These are phyloP conservation scores for Friedmanniomyces endolithicus DNA, from an alignment of 495 filamentous ascomycete species.

Conservation along the genomic window DNA sequence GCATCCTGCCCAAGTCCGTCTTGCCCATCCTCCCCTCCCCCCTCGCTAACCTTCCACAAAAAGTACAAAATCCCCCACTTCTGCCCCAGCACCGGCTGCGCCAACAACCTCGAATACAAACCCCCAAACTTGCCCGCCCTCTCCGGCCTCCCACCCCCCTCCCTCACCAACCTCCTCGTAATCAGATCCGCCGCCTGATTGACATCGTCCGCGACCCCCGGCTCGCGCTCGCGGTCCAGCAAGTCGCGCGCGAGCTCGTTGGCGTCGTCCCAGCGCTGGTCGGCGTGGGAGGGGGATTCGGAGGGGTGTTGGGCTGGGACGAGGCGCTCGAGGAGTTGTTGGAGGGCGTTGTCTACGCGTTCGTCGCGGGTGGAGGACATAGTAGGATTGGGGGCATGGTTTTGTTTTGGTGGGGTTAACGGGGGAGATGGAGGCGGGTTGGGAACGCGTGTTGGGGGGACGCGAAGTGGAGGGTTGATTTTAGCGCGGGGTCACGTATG, in stretches of 20 bases:
- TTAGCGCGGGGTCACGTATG: no score
- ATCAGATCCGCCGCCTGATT: slow-evolving; percentile 89
- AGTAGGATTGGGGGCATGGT: neutral
- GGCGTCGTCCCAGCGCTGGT: slow-evolving; percentile 31
- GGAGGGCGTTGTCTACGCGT: slow-evolving; percentile 32
- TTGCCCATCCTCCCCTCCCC: slow-evolving; percentile 34
- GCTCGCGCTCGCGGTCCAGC: slow-evolving; percentile 16
- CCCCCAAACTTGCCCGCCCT: slow-evolving; percentile 81
- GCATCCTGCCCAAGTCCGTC: no score
- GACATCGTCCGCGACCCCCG: slow-evolving; percentile 45
- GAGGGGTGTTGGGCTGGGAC: slow-evolving; percentile 23
- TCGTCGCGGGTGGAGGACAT: slow-evolving; percentile 28
- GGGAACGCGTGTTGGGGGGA: neutral
- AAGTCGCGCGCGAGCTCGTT: slow-evolving; percentile 26
- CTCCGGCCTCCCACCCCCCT: slow-evolving; percentile 56
- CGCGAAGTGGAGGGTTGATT: neutral
- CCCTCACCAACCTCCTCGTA: slow-evolving; percentile 66
- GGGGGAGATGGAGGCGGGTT: neutral
- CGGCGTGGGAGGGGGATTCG: slow-evolving; percentile 28
- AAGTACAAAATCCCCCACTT: slow-evolving; percentile 96
- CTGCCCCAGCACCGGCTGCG: slow-evolving; percentile 78
- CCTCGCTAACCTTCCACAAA: slow-evolving; percentile 62
- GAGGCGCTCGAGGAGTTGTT: slow-evolving; percentile 31
- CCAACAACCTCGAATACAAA: slow-evolving; percentile 72
- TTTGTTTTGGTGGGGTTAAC: neutral